Evolutionary conservation across 2,329 filamentous ascomycete genomes (phyloP).

Genomic region (Metarhizium guizhouense): DNA sequence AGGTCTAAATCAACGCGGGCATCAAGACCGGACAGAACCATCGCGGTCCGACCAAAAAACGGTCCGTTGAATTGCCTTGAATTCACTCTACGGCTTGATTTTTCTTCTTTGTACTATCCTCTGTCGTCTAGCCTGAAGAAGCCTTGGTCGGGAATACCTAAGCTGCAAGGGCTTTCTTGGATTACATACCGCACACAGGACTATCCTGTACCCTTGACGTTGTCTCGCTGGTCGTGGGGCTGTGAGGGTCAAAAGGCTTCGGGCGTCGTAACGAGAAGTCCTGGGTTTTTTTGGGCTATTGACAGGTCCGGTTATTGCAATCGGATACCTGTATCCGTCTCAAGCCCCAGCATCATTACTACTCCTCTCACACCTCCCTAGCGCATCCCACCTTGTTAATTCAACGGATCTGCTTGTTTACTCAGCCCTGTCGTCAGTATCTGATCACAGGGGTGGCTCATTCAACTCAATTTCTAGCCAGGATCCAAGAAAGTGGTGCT

Average conservation of each 20-base stretch:
- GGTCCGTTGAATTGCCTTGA: neutral
- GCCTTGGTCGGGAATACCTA: neutral
- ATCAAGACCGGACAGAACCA: neutral
- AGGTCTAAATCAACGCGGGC: neutral
- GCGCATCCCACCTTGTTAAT: neutral
- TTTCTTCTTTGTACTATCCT: neutral
- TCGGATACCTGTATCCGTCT: neutral
- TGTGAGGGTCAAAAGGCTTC: neutral
- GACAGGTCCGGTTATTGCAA: neutral
- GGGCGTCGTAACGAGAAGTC: neutral
- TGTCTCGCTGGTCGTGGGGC: neutral
- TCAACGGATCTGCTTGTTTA: neutral
- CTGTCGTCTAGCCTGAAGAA: neutral
- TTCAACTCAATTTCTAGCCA: neutral
- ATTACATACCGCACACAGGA: neutral
- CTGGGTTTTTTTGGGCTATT: neutral
- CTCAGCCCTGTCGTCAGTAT: neutral
- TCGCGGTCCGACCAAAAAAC: neutral
- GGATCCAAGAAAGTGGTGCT: neutral
- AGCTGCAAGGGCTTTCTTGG: neutral
- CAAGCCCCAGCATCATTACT: neutral
- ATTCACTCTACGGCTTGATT: neutral
- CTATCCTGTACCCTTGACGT: neutral
- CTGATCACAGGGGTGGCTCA: neutral
- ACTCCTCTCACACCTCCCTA: neutral